Percentiles rank a stretch among this genome's conserved stretches.
Conservation (phyloP, 495 filamentous ascomycete genomes). For the Penicillium subrubescens region DNA sequence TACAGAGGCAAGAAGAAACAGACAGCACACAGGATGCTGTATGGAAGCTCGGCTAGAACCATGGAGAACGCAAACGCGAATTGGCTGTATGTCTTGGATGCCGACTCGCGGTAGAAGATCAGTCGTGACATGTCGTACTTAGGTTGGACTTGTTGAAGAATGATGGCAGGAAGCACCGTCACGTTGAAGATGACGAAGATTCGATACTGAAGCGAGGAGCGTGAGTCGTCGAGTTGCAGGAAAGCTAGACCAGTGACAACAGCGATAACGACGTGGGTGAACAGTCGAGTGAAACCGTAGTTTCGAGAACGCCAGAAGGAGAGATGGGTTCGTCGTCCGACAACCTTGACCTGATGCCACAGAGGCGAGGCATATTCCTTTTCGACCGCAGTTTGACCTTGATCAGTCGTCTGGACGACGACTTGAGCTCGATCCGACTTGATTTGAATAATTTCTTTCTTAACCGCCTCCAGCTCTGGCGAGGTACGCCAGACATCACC, state of each 20-base stretch:
- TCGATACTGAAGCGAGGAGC: slow-evolving; percentile 70
- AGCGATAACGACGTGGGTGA: slow-evolving; percentile 72
- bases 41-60: slow-evolving; percentile 76
- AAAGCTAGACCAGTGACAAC: slow-evolving; percentile 75
- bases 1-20: slow-evolving; percentile 75
- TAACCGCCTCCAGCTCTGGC: slow-evolving; percentile 66
- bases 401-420: slow-evolving; percentile 28
- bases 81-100: slow-evolving; percentile 74
- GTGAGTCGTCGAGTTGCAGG: slow-evolving; percentile 67
- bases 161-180: slow-evolving; percentile 73
- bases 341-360: slow-evolving; percentile 68
- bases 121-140: slow-evolving; percentile 74
- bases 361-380: slow-evolving; percentile 76
- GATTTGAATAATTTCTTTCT: slow-evolving; percentile 66
- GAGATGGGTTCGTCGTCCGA: slow-evolving; percentile 64
- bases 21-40: slow-evolving; percentile 71
- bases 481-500: slow-evolving; percentile 75
- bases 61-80: slow-evolving; percentile 72
- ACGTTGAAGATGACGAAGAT: slow-evolving; percentile 86
- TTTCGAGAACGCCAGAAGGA: slow-evolving; percentile 75
- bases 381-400: slow-evolving; percentile 36
- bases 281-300: slow-evolving; percentile 76
- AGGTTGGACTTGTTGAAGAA: slow-evolving; percentile 76
- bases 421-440: slow-evolving; percentile 59
- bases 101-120: slow-evolving; percentile 77